These are phyloP conservation scores for Keithomyces neogunnii DNA, from an alignment of 2,329 filamentous ascomycete species.

Conservation along the genomic window DNA sequence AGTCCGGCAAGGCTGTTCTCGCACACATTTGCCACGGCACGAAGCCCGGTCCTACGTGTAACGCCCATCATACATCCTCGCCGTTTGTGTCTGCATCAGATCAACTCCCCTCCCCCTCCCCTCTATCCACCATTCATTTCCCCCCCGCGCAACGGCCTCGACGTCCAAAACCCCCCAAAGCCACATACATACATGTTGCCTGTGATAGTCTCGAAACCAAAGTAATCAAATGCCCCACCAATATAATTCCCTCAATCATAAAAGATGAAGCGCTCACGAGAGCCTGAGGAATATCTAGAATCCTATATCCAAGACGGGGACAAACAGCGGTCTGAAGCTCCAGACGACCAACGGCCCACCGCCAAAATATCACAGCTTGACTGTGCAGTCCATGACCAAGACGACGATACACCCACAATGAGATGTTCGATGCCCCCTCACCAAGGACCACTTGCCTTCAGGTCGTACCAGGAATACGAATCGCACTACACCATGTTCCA, in stretches of 20 bases:
- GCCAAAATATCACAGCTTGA: conserved; percentile 57
- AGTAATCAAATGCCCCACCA: conserved; percentile 8
- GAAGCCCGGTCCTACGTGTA: too few species aligned
- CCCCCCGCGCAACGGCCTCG: neutral
- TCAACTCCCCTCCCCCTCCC: neutral
- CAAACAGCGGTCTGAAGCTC: conserved; percentile 9
- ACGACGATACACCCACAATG: conserved; percentile 46
- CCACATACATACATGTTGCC: neutral
- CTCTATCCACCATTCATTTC: neutral
- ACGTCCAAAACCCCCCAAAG: neutral
- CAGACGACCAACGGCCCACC: conserved; percentile 16
- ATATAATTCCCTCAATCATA: neutral
- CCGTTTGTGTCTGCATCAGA: neutral
- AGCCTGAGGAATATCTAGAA: conserved; percentile 41
- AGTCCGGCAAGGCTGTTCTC: too few species aligned
- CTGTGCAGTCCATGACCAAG: conserved; percentile 23
- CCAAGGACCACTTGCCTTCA: conserved; percentile 59
- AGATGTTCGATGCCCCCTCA: conserved; percentile 78
- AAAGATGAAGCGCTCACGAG: conserved; percentile 56
- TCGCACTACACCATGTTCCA: conserved; percentile 76
- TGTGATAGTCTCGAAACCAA: conserved; percentile 1
- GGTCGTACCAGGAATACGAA: conserved; percentile 73
- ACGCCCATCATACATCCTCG: too few species aligned
- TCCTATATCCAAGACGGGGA: conserved; percentile 13
- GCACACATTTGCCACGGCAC: conserved; percentile 19